These are phyloP conservation scores for Exserohilum turcica DNA, from an alignment of 2,329 filamentous ascomycete species.

Conservation along the genomic window DNA sequence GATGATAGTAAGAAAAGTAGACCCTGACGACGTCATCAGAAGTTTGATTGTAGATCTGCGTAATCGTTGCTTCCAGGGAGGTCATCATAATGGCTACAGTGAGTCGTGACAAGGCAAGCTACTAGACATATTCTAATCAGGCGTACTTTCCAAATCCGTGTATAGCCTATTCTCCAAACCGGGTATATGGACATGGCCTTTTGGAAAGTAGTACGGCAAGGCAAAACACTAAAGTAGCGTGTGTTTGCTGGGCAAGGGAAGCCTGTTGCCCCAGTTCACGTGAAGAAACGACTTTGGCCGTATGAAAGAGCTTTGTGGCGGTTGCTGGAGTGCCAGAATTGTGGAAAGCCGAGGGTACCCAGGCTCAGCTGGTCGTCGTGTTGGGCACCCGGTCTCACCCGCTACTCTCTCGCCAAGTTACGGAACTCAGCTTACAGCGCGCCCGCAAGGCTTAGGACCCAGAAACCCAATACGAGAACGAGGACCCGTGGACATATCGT, in stretches of 20 bases:
- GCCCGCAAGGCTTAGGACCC: not conserved
- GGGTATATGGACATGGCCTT: not conserved
- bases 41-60: not conserved
- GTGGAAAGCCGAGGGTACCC: conserved; percentile 7
- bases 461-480: conserved; percentile 5
- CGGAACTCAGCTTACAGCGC: not conserved
- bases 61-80: not conserved
- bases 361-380: not conserved
- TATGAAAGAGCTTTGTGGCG: not conserved
- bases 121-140: not conserved
- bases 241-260: not conserved
- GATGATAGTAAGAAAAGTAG: not conserved
- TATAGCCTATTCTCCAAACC: no score
- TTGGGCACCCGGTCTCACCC: conserved; percentile 8
- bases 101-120: not conserved
- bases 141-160: no score
- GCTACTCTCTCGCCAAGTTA: conserved; percentile 2
- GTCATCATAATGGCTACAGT: not conserved
- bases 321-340: not conserved
- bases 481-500: conserved; percentile 5
- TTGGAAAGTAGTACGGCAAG: not conserved
- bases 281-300: not conserved
- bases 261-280: not conserved
- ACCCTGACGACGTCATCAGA: not conserved
- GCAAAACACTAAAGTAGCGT: not conserved